Evolutionary conservation across 352 stramenopile genomes (phyloP).

Genomic region (Pythium oligandrum): DNA sequence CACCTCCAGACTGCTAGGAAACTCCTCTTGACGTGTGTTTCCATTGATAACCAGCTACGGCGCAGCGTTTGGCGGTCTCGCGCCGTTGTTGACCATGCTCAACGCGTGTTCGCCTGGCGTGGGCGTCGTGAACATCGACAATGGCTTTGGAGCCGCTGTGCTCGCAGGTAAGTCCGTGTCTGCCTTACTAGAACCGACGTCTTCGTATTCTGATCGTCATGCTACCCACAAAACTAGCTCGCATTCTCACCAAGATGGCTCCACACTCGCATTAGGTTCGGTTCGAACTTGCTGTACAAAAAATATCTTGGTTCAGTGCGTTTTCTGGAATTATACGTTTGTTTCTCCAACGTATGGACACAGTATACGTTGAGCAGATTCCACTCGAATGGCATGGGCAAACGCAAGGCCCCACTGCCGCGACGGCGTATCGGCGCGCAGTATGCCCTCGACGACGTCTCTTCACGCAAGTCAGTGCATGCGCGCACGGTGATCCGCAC

Average conservation of each 20-base stretch:
- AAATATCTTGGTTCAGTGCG: too few relatives aligned
- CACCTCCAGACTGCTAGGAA: neutral
- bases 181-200: too few relatives aligned
- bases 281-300: too few relatives aligned
- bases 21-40: neutral
- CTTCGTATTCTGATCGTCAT: too few relatives aligned
- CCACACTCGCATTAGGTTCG: too few relatives aligned
- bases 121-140: constrained; percentile 99
- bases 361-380: too few relatives aligned
- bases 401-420: constrained; percentile 16
- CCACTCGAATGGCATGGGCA: constrained; percentile 20
- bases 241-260: constrained; percentile 13
- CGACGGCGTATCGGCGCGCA: constrained; percentile 15
- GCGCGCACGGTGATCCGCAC: too few relatives aligned
- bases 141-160: constrained; percentile 96
- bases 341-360: constrained; percentile 8
- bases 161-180: constrained; percentile 64
- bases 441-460: constrained; percentile 8
- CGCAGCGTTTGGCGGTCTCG: constrained; percentile 86
- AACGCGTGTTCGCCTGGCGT: constrained; percentile 97
- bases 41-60: constrained; percentile 40
- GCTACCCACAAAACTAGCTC: constrained; percentile 3
- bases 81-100: constrained; percentile 96
- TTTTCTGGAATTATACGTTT: neutral
- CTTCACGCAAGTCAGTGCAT: neutral